These are phyloP conservation scores for Trichoderma pleuroti DNA, from an alignment of 2,329 filamentous ascomycete species.

Conservation along the genomic window DNA sequence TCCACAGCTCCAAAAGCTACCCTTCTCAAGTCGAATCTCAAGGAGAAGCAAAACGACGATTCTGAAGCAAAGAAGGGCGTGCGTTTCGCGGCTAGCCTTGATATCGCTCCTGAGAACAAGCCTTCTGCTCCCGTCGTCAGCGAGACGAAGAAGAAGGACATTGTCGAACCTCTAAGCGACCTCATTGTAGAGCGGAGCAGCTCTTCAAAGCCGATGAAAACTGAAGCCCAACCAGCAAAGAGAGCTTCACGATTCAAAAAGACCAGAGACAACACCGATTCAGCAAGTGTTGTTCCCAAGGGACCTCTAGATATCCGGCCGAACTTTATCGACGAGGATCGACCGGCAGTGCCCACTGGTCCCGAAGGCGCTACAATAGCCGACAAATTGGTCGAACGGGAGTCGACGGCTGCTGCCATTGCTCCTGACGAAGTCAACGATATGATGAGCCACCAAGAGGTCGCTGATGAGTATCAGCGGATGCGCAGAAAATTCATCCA, in stretches of 20 bases:
- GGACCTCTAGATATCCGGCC: conserved; percentile 45
- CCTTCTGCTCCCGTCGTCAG: conserved; percentile 21
- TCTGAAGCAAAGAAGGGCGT: conserved; percentile 62
- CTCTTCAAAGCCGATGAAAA: conserved; percentile 22
- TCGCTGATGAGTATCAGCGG: conserved; percentile 78
- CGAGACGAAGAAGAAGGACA: conserved; percentile 29
- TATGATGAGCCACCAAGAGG: conserved; percentile 67
- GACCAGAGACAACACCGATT: conserved; percentile 27
- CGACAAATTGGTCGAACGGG: conserved; percentile 55
- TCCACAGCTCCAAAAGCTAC: conserved; percentile 16
- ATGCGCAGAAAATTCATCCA: conserved; percentile 80
- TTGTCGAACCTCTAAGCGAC: conserved; percentile 50
- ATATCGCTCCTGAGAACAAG: conserved; percentile 55
- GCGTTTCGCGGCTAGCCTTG: conserved; percentile 71
- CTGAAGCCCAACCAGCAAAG: conserved; percentile 33
- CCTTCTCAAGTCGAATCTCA: conserved; percentile 35
- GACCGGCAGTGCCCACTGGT: conserved; percentile 43
- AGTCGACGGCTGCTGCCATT: conserved; percentile 32
- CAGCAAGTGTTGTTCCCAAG: conserved; percentile 30
- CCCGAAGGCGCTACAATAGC: conserved; percentile 57
- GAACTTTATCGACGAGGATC: conserved; percentile 38
- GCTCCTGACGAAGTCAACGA: conserved; percentile 66
- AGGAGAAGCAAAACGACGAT: conserved; percentile 27
- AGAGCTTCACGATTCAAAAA: conserved; percentile 54
- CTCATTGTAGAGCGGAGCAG: conserved; percentile 47